phyloP scores from a whole-genome alignment of 768 basidiomycete genomes.

The Phylloporus sp. region DNA sequence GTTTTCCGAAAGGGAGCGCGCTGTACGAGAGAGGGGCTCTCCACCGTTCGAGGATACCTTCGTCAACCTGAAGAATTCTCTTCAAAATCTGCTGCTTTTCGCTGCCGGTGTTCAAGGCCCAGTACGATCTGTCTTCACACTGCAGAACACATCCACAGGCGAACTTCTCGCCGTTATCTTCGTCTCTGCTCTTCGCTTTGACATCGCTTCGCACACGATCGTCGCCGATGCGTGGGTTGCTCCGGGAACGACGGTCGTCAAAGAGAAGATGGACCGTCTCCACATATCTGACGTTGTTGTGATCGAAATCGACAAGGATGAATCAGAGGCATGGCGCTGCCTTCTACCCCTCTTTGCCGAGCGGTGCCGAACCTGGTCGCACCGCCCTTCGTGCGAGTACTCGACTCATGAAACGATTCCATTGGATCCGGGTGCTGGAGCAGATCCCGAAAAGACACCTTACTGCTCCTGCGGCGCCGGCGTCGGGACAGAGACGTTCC shows the following conservation, averaged over 20 bases:
- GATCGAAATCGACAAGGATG: conserved; percentile 15
- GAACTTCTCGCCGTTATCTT: conserved; percentile 41
- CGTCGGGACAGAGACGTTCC: conserved; percentile 39
- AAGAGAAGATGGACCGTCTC: background rate
- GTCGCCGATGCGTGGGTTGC: conserved; percentile 47
- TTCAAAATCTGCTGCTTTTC: conserved; percentile 26
- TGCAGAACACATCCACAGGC: conserved; percentile 13
- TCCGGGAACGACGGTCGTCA: conserved; percentile 27
- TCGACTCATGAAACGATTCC: conserved; percentile 32
- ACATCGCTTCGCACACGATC: conserved; percentile 45
- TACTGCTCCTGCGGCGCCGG: conserved; percentile 53
- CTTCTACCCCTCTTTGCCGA: conserved; percentile 49
- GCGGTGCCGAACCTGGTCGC: conserved; percentile 50
- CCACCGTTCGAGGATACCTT: conserved; percentile 21
- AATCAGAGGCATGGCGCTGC: conserved; percentile 41
- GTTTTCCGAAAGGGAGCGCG: conserved; percentile 32
- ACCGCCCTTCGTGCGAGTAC: conserved; percentile 47
- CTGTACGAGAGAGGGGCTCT: background rate
- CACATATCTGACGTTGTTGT: conserved; percentile 12
- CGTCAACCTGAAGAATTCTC: conserved; percentile 30
- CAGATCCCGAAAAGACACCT: conserved; percentile 35
- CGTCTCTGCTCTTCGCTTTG: conserved; percentile 42
- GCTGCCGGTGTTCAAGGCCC: conserved; percentile 22
- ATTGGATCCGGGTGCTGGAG: conserved; percentile 27
- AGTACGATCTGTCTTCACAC: conserved; percentile 15